A percentile compares a stretch with the other conserved stretches of the same genome.
Evolutionary conservation across 176 grass and related monocot species (phyloP).

Genomic region (Secale cereale): DNA sequence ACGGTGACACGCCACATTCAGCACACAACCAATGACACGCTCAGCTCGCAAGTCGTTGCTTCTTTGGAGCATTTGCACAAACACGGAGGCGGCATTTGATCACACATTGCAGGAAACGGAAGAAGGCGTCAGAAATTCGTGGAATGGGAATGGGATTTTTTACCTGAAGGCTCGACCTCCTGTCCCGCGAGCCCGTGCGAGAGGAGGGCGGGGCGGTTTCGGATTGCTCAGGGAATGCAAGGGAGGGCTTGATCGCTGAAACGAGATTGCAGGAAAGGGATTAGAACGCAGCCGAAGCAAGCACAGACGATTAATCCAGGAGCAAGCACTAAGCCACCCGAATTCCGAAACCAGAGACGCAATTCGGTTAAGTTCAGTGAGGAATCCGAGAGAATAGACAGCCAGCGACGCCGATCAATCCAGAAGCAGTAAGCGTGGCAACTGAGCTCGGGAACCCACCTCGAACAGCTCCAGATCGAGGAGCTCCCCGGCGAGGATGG

Average conservation of each 20-base stretch:
- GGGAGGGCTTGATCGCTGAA: not conserved
- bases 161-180: not conserved
- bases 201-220: not conserved
- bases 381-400: not conserved
- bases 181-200: not conserved
- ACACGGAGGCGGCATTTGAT: not conserved
- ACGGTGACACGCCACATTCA: not conserved
- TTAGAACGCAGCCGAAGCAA: not conserved
- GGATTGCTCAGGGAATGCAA: not conserved
- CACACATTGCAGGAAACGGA: not conserved
- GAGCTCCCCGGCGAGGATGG: not conserved
- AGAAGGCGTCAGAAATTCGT: not conserved
- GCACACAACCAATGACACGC: not conserved
- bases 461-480: not conserved
- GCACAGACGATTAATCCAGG: no score
- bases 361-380: not conserved
- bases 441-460: not conserved
- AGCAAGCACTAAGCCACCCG: not conserved
- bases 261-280: not conserved
- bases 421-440: not conserved
- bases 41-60: not conserved
- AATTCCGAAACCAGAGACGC: not conserved
- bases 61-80: conserved; percentile 15
- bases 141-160: not conserved
- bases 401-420: not conserved